These are phyloP conservation scores for Coemansia sp. DNA, from an alignment of 192 early-diverging fungal genomes.

Conservation along the genomic window DNA sequence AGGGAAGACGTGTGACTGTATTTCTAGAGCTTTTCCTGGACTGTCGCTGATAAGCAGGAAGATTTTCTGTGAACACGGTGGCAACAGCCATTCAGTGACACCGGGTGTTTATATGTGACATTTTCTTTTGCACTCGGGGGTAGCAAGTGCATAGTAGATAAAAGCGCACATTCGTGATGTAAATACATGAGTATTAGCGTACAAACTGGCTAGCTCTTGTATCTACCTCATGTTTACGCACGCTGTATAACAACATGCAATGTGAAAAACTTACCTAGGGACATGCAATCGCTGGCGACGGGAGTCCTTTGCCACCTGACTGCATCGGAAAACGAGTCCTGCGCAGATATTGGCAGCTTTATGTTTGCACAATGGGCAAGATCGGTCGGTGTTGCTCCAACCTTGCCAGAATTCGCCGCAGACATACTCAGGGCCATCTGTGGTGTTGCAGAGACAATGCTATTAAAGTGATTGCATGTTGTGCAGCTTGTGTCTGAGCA, in stretches of 20 bases:
- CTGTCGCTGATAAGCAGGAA: neutral
- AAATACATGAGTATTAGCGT: too few relatives aligned
- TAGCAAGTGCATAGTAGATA: neutral
- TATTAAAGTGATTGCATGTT: slow-evolving; percentile 38
- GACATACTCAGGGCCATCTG: slow-evolving; percentile 52
- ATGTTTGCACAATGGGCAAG: slow-evolving; percentile 49
- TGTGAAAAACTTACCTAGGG: slow-evolving; percentile 31
- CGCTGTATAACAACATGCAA: neutral
- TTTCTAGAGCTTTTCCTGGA: neutral
- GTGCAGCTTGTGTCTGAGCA: slow-evolving; percentile 24
- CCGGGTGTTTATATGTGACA: too few relatives aligned
- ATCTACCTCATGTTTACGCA: too few relatives aligned
- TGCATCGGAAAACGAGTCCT: slow-evolving; percentile 42
- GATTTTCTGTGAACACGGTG: too few relatives aligned
- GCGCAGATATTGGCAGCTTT: slow-evolving; percentile 50
- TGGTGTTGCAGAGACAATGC: slow-evolving; percentile 45
- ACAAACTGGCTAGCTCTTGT: too few relatives aligned
- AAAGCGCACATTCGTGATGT: neutral
- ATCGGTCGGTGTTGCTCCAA: slow-evolving; percentile 30
- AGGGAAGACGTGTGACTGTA: too few relatives aligned
- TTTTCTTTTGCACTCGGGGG: neutral
- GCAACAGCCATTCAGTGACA: too few relatives aligned
- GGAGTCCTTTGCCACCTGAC: slow-evolving; percentile 22
- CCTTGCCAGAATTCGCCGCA: slow-evolving; percentile 49
- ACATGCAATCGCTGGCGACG: slow-evolving; percentile 28